Evolutionary conservation across 768 basidiomycete species (phyloP), one percentile per base, ranked within the genome.

Genomic region (Tricholoma bakamatsutake): DNA sequence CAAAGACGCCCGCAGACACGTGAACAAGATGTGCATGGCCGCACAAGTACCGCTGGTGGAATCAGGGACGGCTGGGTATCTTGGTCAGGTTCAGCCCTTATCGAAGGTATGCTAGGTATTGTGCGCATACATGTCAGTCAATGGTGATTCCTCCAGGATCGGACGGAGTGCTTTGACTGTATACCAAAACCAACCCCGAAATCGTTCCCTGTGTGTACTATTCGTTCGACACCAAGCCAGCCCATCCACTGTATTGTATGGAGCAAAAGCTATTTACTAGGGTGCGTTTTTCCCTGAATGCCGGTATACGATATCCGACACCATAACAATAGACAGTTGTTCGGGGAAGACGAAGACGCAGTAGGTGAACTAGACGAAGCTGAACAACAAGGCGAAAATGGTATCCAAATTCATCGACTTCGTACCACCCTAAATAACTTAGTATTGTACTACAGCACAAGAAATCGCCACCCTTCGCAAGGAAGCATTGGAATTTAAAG

Each of bases 221-320:
- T 99, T 61, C 86, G 96, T 37, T 93, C 93, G 2, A 98, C 97
- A 0, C 97, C 97, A 0, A 92, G 89, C 55, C 95, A 96, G 60
- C 93, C 97, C 0, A 97, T 98, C 50, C 97, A 99, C 64, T 99
- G 96, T 65, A 98, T 99, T 49, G 95, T 98, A 2, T 99, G 97
- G 97, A 93, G 93, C 30, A 99, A 98, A 69, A 94, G 85, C 55
- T 98, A 98, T 74, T 84, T 99, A 11, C 81, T 98, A 64, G 86
- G 89, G 95, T 92, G 62, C 66, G 88, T 72, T 5, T 1, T 49
- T 15, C 47, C 0, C 27, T 49, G 27, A 47, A 49, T 28, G 12
- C 10, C 46, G 35, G 17, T 37, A 9, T 62, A 37, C 24, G 28
- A 17, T 17, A 31, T 10, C 34, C 31, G 57, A 53, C 45, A 40